These are phyloP conservation scores for Nicotiana knightiana DNA, from an alignment of 257 asterid species.

Conservation along the genomic window DNA sequence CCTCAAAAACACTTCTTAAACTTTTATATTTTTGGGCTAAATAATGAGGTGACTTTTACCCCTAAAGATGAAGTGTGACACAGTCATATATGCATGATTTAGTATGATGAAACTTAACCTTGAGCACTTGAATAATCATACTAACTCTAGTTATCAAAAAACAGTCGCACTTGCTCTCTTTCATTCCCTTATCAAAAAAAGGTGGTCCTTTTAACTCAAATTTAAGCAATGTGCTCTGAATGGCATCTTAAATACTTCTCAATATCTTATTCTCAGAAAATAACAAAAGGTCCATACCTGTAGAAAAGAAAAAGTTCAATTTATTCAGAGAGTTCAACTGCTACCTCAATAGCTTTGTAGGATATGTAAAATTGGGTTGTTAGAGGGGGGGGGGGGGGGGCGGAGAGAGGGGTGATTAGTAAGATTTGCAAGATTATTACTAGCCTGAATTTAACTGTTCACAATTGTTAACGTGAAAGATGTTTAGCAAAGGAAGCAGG, in stretches of 20 bases:
- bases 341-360: background rate
- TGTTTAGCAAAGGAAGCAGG: background rate
- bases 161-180: background rate
- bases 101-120: background rate
- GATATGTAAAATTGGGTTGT: background rate
- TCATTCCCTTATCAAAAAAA: background rate
- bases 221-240: background rate
- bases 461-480: background rate
- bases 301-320: background rate
- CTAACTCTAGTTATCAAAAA: background rate
- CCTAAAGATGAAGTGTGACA: background rate
- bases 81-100: background rate
- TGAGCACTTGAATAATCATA: background rate
- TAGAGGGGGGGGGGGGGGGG: background rate
- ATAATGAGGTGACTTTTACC: background rate
- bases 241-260: background rate
- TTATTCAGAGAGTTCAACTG: background rate
- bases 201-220: background rate
- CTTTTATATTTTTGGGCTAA: background rate
- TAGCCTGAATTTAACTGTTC: background rate
- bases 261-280: background rate
- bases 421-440: background rate
- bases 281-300: background rate
- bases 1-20: slow-evolving; percentile 8
- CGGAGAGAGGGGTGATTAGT: background rate